phyloP scores from a whole-genome alignment of 768 basidiomycete genomes.

The Hemileccinum rubropunctum region DNA sequence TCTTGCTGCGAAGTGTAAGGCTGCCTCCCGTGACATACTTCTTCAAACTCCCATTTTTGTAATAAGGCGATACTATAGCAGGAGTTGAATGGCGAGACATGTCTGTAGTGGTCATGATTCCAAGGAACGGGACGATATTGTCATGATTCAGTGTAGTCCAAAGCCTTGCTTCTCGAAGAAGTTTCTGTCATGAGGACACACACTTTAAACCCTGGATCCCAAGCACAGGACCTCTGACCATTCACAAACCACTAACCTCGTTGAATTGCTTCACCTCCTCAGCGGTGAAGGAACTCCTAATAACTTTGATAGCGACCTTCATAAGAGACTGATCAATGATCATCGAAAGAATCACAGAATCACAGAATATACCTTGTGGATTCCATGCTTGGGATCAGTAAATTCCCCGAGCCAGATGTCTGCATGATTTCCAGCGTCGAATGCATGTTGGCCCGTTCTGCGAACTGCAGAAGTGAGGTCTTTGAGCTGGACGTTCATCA shows the following conservation, averaged over 20 bases:
- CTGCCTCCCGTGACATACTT: conserved; percentile 9
- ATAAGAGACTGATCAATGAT: background rate
- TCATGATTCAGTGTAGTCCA: conserved; percentile 23
- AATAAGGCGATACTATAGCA: conserved; percentile 28
- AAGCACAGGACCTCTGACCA: background rate
- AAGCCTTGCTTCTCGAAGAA: conserved; percentile 27
- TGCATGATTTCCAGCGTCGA: conserved; percentile 20
- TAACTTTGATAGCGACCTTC: conserved; percentile 30
- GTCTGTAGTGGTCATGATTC: conserved; percentile 17
- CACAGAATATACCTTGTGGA: conserved; percentile 5
- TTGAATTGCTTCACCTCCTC: conserved; percentile 20
- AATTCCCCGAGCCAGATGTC: conserved; percentile 24
- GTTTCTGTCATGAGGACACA: conserved; percentile 15
- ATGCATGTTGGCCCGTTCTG: conserved; percentile 15
- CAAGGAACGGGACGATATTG: conserved; percentile 27
- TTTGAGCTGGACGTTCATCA: conserved; percentile 18
- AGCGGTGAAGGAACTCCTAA: conserved; percentile 14
- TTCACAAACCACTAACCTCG: conserved; percentile 15
- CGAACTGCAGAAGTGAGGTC: conserved; percentile 18
- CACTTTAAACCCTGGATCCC: background rate
- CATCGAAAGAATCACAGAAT: background rate
- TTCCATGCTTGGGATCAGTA: conserved; percentile 7
- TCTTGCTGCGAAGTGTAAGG: conserved; percentile 9
- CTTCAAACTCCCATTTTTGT: conserved; percentile 20
- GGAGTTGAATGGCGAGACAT: conserved; percentile 15